Conservation (phyloP, 1,139 yeast genomes). For the Yamadazyma triangularis region DNA sequence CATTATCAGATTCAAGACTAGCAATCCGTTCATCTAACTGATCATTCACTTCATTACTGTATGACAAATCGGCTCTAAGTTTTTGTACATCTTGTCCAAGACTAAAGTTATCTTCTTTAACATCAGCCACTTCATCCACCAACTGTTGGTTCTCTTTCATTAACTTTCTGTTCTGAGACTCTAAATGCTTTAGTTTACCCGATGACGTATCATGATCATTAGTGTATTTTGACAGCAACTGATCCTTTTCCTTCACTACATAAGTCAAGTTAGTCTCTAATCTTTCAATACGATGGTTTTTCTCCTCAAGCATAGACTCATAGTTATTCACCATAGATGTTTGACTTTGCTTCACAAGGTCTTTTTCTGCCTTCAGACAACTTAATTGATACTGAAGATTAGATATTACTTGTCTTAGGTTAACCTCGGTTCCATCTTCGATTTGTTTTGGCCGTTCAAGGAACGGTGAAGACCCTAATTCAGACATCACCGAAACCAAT, state of each 20-base stretch:
- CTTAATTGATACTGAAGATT: slow-evolving; percentile 21
- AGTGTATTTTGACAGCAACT: slow-evolving; percentile 48
- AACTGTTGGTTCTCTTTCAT: slow-evolving; percentile 15
- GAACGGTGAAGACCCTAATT: slow-evolving; percentile 7
- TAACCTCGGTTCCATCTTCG: slow-evolving; percentile 10
- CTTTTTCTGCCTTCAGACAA: slow-evolving; percentile 26
- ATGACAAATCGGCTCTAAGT: slow-evolving; percentile 26
- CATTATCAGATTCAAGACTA: slow-evolving; percentile 17
- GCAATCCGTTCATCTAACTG: slow-evolving; percentile 24
- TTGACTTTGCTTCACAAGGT: slow-evolving; percentile 30
- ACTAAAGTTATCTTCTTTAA: slow-evolving; percentile 17
- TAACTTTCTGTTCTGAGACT: slow-evolving; percentile 19
- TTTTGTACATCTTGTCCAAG: slow-evolving; percentile 20
- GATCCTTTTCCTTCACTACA: slow-evolving; percentile 52
- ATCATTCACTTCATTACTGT: slow-evolving; percentile 23
- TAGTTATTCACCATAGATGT: slow-evolving; percentile 22
- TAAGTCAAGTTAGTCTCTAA: slow-evolving; percentile 54
- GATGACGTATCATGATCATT: slow-evolving; percentile 44
- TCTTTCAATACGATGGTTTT: slow-evolving; percentile 27
- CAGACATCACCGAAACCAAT: slow-evolving; percentile 4
- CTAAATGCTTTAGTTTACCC: slow-evolving; percentile 34
- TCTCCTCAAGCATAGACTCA: slow-evolving; percentile 25
- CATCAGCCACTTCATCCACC: slow-evolving; percentile 19
- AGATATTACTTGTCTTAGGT: slow-evolving; percentile 15
- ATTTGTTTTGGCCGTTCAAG: slow-evolving; percentile 2